Percentiles rank a stretch among this genome's conserved stretches.
Evolutionary conservation across 2,329 filamentous ascomycete species (phyloP).

Genomic region (Neonectria punicea): DNA sequence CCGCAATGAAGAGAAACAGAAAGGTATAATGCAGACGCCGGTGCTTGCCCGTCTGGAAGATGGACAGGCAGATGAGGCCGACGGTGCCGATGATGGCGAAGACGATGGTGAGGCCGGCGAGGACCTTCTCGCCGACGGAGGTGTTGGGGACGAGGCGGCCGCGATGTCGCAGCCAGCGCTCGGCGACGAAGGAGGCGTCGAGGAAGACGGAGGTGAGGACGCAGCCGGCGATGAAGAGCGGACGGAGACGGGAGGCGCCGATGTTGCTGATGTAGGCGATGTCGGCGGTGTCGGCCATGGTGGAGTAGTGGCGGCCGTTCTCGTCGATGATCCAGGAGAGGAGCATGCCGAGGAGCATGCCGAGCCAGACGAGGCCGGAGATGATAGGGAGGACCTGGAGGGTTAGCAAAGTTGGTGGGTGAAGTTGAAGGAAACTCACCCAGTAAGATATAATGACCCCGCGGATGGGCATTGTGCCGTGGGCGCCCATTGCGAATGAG

Average conservation of each 20-base stretch:
- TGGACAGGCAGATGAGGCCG: constrained; percentile 83
- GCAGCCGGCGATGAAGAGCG: constrained; percentile 80
- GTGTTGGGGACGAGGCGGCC: constrained; percentile 82
- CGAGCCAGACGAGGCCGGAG: constrained; percentile 72
- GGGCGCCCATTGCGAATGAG: not conserved
- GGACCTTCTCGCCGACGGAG: constrained; percentile 68
- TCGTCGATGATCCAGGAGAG: constrained; percentile 73
- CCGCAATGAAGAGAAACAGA: constrained; percentile 83
- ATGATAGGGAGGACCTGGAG: constrained; percentile 73
- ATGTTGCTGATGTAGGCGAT: constrained; percentile 81
- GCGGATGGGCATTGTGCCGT: constrained; percentile 44
- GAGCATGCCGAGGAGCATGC: constrained; percentile 75
- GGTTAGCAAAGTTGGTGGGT: not conserved
- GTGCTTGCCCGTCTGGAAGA: constrained; percentile 85
- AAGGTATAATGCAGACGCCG: constrained; percentile 77
- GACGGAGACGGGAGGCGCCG: constrained; percentile 71
- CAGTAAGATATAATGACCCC: constrained; percentile 53
- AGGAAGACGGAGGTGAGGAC: constrained; percentile 80
- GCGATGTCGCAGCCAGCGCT: constrained; percentile 85
- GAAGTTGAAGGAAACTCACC: constrained; percentile 42
- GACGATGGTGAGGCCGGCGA: constrained; percentile 70
- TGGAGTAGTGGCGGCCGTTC: constrained; percentile 66
- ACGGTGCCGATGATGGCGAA: constrained; percentile 79
- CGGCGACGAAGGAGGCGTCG: constrained; percentile 81
- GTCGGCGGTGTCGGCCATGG: constrained; percentile 66